Evolutionary conservation across 768 basidiomycete species (phyloP).

Genomic region (Pholiota conissans): DNA sequence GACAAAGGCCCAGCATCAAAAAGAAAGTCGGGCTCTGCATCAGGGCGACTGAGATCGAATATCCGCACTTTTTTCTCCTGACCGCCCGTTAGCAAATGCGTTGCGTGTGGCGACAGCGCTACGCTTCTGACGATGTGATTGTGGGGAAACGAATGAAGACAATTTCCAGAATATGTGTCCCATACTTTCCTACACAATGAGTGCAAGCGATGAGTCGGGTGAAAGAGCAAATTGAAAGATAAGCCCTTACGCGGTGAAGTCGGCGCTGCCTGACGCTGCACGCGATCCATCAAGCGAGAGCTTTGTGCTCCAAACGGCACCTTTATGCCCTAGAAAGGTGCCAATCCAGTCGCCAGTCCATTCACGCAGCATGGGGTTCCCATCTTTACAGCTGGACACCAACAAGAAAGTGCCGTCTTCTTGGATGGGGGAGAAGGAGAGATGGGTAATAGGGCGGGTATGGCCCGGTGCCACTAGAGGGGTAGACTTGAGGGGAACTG

Average conservation of each 20-base stretch:
- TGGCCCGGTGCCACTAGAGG: slow-evolving; percentile 86
- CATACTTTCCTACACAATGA: slow-evolving; percentile 76
- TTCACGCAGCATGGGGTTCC: slow-evolving; percentile 94
- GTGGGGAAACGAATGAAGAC: slow-evolving; percentile 94
- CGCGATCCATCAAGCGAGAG: slow-evolving; percentile 82
- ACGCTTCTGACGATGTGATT: slow-evolving; percentile 98
- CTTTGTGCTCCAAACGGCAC: slow-evolving; percentile 97
- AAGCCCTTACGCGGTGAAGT: slow-evolving; percentile 88
- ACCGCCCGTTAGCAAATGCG: slow-evolving; percentile 84
- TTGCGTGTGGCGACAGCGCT: slow-evolving; percentile 71
- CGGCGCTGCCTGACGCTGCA: slow-evolving; percentile 92
- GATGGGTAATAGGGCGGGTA: slow-evolving; percentile 87
- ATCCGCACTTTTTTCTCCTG: slow-evolving; percentile 98
- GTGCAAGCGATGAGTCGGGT: slow-evolving; percentile 7
- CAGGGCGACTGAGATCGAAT: slow-evolving; percentile 85
- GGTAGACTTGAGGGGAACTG: slow-evolving; percentile 61
- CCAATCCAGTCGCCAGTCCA: slow-evolving; percentile 99
- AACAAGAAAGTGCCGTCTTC: slow-evolving; percentile 86
- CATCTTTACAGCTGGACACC: slow-evolving; percentile 98
- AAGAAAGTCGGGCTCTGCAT: slow-evolving; percentile 85
- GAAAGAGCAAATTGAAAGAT: slow-evolving; percentile 6
- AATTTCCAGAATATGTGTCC: slow-evolving; percentile 90
- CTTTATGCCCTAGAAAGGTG: slow-evolving; percentile 86
- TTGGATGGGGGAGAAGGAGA: slow-evolving; percentile 87
- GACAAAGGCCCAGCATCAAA: slow-evolving; percentile 59